These are phyloP conservation scores for Daldinia bambusicola DNA, from an alignment of 495 filamentous ascomycete genomes.

Conservation along the genomic window DNA sequence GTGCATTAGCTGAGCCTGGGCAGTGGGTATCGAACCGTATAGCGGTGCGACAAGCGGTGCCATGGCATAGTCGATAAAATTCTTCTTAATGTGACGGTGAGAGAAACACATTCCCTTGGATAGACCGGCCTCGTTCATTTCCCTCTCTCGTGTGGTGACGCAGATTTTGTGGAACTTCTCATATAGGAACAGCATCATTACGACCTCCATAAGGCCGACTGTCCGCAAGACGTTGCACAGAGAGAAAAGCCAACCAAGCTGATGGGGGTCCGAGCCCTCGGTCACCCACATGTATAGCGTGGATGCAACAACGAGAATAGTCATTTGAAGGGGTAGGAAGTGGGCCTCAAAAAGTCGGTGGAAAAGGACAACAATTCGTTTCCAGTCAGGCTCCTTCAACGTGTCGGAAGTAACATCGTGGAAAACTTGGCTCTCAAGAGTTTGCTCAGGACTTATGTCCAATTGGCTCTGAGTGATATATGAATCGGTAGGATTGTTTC, in stretches of 20 bases:
- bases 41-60: conserved; percentile 69
- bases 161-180: conserved; percentile 69
- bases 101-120: conserved; percentile 68
- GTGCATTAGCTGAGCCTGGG: conserved; percentile 71
- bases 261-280: conserved; percentile 57
- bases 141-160: conserved; percentile 64
- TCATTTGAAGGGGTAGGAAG: conserved; percentile 72
- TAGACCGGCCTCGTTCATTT: conserved; percentile 71
- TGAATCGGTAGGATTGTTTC: conserved; percentile 55
- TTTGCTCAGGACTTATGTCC: conserved; percentile 52
- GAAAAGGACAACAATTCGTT: conserved; percentile 59
- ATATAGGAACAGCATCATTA: conserved; percentile 68
- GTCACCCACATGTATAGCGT: conserved; percentile 63
- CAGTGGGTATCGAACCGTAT: conserved; percentile 69
- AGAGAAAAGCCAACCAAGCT: conserved; percentile 63
- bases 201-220: conserved; percentile 67
- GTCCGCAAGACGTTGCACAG: conserved; percentile 68
- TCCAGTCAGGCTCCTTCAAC: conserved; percentile 56
- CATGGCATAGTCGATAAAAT: conserved; percentile 65
- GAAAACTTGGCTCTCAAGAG: conserved; percentile 58
- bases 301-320: conserved; percentile 68
- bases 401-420: conserved; percentile 59
- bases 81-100: conserved; percentile 61
- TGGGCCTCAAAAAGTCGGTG: conserved; percentile 76
- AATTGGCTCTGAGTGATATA: conserved; percentile 59